Evolutionary conservation across 306 rosid species (phyloP).

Genomic region (Cotoneaster glaucophyllus): DNA sequence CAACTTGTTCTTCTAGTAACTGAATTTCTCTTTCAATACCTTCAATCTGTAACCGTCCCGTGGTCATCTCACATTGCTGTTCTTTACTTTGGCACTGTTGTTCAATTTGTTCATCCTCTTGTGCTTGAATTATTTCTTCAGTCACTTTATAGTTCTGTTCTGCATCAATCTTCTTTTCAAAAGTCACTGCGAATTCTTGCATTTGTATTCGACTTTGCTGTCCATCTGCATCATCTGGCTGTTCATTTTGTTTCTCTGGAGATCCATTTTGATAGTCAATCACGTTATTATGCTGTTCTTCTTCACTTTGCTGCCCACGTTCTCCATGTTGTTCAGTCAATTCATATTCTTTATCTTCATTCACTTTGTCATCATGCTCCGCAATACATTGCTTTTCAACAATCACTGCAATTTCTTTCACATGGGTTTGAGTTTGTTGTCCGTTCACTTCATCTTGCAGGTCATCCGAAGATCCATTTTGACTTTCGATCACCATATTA

Average conservation of each 20-base stretch:
- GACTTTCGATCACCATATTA: background rate
- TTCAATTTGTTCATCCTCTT: constrained; percentile 4
- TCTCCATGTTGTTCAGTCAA: background rate
- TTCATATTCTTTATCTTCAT: background rate
- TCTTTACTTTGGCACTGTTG: constrained; percentile 11
- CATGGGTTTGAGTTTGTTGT: background rate
- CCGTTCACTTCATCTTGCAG: background rate
- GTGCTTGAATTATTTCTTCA: constrained; percentile 3
- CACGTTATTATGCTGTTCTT: background rate
- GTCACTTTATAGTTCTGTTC: background rate
- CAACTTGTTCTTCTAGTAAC: constrained; percentile 11
- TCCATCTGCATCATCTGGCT: background rate
- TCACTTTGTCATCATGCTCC: background rate
- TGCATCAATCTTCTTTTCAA: background rate
- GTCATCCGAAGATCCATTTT: background rate
- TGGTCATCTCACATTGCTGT: background rate
- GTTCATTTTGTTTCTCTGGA: background rate
- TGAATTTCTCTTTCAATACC: background rate
- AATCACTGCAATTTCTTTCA: background rate
- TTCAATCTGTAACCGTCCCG: background rate
- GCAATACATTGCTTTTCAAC: background rate
- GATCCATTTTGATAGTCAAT: constrained; percentile 1
- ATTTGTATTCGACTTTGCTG: background rate
- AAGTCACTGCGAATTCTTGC: background rate
- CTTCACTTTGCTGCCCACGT: background rate